phyloP scores from a whole-genome alignment of 495 filamentous ascomycete species.

The Talaromyces adpressus region DNA sequence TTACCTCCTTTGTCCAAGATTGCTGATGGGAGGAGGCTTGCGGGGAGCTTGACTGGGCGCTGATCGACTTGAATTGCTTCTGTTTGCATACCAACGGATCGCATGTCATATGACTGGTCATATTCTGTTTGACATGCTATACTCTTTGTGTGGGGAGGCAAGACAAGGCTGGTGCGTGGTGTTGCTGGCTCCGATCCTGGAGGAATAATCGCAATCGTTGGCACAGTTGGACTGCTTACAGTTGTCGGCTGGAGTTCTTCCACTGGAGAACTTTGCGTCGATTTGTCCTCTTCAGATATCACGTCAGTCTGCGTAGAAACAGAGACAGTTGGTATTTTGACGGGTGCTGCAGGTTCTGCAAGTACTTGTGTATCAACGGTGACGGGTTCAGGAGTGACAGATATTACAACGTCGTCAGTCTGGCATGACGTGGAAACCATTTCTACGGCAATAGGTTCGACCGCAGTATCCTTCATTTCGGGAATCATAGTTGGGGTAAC shows the following conservation, averaged over 20 bases:
- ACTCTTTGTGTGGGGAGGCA: conserved; percentile 60
- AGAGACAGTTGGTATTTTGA: conserved; percentile 35
- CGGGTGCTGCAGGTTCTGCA: conserved; percentile 1
- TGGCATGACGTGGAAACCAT: conserved; percentile 72
- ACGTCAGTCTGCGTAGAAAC: conserved; percentile 69
- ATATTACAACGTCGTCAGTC: conserved; percentile 60
- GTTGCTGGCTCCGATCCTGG: conserved; percentile 59
- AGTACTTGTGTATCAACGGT: conserved; percentile 26
- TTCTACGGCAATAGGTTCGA: conserved; percentile 25
- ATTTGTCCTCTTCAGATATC: conserved; percentile 10
- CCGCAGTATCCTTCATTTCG: conserved; percentile 22
- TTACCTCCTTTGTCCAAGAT: conserved; percentile 28
- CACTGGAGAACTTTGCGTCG: conserved; percentile 13
- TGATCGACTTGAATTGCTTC: conserved; percentile 77
- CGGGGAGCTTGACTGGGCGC: conserved; percentile 64
- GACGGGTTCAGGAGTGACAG: conserved; percentile 55
- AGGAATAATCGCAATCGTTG: conserved; percentile 60
- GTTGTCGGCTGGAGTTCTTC: background rate
- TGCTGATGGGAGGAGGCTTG: conserved; percentile 69
- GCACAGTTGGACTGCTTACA: conserved; percentile 30
- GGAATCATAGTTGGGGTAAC: background rate
- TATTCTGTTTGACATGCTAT: conserved; percentile 47
- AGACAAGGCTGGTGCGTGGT: conserved; percentile 48
- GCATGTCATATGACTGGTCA: conserved; percentile 24
- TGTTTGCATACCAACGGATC: conserved; percentile 68